Conservation (phyloP, 2,329 filamentous ascomycete genomes). For the Hymenoscyphus linearis region DNA sequence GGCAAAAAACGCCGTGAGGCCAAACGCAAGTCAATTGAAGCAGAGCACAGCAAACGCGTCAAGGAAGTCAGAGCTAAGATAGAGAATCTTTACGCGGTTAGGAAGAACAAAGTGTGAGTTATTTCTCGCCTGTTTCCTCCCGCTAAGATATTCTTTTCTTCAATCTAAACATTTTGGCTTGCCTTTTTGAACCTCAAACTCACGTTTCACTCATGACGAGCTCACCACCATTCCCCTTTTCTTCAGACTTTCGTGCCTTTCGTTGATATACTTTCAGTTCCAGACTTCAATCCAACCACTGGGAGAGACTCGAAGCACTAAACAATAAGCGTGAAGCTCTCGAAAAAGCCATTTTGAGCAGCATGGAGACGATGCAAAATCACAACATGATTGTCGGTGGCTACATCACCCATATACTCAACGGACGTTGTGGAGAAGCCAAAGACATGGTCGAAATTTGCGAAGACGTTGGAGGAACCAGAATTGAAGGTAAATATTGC, state of each 20-base stretch:
- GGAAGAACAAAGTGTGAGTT: constrained; percentile 26
- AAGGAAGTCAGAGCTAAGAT: constrained; percentile 24
- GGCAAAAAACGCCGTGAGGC: constrained; percentile 24
- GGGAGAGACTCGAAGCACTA: constrained; percentile 23
- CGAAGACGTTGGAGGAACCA: background rate
- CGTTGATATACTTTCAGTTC: constrained; percentile 11
- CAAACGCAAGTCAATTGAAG: constrained; percentile 27
- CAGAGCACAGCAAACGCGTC: constrained; percentile 21
- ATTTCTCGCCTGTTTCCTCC: background rate
- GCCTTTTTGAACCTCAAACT: background rate
- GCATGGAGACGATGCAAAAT: constrained; percentile 25
- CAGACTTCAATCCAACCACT: constrained; percentile 22
- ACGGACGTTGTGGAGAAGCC: constrained; percentile 24
- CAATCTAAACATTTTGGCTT: background rate
- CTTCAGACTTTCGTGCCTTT: background rate
- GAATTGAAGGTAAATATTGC: background rate
- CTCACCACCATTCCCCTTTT: background rate
- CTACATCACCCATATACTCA: constrained; percentile 25
- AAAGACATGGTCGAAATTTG: constrained; percentile 5
- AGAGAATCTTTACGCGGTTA: constrained; percentile 20
- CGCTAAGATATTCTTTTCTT: background rate
- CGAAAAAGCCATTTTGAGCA: constrained; percentile 26
- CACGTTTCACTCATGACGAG: background rate
- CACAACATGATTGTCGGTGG: constrained; percentile 21
- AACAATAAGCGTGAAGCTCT: constrained; percentile 26